Evolutionary conservation across 2,329 filamentous ascomycete species (phyloP), one percentile per base, ranked within the genome.

Genomic region (Alternaria brassicae): DNA sequence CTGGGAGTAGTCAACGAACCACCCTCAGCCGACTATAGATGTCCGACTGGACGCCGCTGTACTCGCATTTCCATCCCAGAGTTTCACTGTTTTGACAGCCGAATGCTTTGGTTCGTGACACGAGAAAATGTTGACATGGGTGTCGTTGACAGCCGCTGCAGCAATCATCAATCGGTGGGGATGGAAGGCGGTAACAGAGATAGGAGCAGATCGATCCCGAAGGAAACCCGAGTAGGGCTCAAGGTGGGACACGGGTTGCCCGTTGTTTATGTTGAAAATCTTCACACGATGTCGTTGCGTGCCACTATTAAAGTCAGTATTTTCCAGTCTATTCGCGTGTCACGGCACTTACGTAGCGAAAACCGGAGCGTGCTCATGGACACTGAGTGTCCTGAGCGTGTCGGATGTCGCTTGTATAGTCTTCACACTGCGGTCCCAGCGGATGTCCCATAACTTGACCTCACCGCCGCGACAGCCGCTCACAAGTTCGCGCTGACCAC

Each of bases 341-440:
- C 88, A 68, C 17, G 4, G 27, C 36, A 68, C 69, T 69, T 67
- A 70, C 69, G 61, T 67, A 30, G 92, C 92, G 81, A 99, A 97
- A 12, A 99, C 93, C 25, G 95, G 95, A 53, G 96, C 87, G 78
- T 99, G 95, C 78, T 99, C 95, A 77, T 99, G 95, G 40, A 95
- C 93, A 76, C 91, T 95, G 57, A 96, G 85, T 17, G 92, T 96
- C 55, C 93, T 88, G 61, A 97, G 84, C 8, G 90, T 91, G 70
- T 93, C 89, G 60, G 85, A 88, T 3, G 91, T 94, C 6, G 90
- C 88, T 72, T 88, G 85, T 71, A 94, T 90, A 2, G 88, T 88
- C 60, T 89, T 88, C 50, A 96, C 82, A 5, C 91, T 89, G 67
- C 85, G 85, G 64, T 95, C 91, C 88, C 92, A 92, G 48, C 95